Conservation (phyloP, 225 moss, liverwort and hornwort species). For the Polytrichum commune region DNA sequence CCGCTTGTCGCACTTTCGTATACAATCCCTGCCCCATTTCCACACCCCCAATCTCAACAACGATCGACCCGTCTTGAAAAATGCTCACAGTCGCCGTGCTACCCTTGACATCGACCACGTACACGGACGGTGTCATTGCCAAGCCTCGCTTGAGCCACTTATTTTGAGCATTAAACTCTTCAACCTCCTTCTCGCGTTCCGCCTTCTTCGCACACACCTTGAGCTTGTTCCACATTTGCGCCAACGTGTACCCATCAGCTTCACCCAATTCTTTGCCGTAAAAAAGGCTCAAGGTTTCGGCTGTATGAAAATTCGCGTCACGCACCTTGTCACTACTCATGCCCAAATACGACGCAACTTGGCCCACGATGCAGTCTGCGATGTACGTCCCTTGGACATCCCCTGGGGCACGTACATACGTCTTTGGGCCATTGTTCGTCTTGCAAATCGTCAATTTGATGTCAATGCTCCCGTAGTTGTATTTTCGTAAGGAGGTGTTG, state of each 20-base stretch:
- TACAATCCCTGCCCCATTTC: conserved; percentile 72
- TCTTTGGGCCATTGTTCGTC: conserved; percentile 40
- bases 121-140: conserved; percentile 27
- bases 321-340: conserved; percentile 33
- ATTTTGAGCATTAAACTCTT: conserved; percentile 33
- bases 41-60: conserved; percentile 58
- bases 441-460: conserved; percentile 21
- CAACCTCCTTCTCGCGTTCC: conserved; percentile 30
- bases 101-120: not conserved
- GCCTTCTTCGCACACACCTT: conserved; percentile 29
- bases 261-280: conserved; percentile 16
- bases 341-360: conserved; percentile 56
- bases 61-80: conserved; percentile 54
- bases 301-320: conserved; percentile 52
- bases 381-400: conserved; percentile 44
- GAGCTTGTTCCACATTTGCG: conserved; percentile 35
- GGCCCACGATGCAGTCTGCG: conserved; percentile 48
- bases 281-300: conserved; percentile 30
- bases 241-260: conserved; percentile 29
- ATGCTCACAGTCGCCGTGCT: conserved; percentile 44
- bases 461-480: conserved; percentile 41
- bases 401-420: conserved; percentile 48
- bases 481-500: conserved; percentile 14
- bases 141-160: conserved; percentile 68
- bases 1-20: conserved; percentile 57